These are phyloP conservation scores for Citrus sp. DNA, from an alignment of 345 rosid genomes.

Conservation along the genomic window DNA sequence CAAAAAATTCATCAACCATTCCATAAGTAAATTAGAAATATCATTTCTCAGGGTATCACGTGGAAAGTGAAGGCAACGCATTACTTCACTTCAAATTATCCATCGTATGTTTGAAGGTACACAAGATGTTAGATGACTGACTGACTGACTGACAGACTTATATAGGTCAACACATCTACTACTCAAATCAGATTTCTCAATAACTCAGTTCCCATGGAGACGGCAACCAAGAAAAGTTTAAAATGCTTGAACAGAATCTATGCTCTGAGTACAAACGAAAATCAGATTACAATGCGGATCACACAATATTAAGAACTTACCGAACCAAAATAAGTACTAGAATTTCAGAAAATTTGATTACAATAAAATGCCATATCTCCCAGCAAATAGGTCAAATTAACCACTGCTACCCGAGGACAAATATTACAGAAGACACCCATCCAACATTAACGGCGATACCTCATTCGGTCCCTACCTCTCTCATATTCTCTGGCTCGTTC, in stretches of 20 bases:
- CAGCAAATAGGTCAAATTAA: not conserved
- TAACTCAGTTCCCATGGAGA: not conserved
- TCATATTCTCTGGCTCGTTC: conserved; percentile 60
- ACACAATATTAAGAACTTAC: not conserved
- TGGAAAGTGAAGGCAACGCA: too few relatives aligned
- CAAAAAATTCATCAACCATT: too few relatives aligned
- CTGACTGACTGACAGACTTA: too few relatives aligned
- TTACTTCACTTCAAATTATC: too few relatives aligned
- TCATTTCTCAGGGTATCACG: too few relatives aligned
- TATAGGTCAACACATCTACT: not conserved
- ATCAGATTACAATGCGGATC: not conserved
- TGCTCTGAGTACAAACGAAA: not conserved
- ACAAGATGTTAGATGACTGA: too few relatives aligned
- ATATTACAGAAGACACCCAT: not conserved
- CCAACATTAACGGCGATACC: conserved; percentile 43
- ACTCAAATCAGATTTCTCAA: not conserved
- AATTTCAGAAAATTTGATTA: not conserved
- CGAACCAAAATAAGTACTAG: not conserved
- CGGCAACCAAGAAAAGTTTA: not conserved
- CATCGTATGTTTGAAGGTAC: too few relatives aligned
- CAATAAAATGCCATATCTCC: not conserved
- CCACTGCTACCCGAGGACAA: not conserved
- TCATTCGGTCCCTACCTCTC: conserved; percentile 50
- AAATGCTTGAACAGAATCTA: not conserved
- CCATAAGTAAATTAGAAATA: too few relatives aligned